phyloP scores from a whole-genome alignment of 495 filamentous ascomycete genomes.

The Penicillium samsonianum region DNA sequence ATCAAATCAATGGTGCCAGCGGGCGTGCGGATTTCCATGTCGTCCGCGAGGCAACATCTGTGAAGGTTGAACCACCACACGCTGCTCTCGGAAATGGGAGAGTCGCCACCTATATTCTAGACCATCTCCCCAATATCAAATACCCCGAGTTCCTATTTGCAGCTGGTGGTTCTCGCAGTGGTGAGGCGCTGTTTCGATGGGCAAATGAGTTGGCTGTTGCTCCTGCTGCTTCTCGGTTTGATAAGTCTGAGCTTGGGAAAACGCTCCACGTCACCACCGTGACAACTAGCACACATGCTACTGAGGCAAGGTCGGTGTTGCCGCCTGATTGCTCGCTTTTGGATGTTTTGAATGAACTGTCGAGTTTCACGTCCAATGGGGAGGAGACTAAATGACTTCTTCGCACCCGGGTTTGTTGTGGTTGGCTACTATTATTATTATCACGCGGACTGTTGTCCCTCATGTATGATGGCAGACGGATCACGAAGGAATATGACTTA shows the following conservation, averaged over 20 bases:
- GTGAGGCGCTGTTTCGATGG: conserved; percentile 85
- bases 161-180: conserved; percentile 75
- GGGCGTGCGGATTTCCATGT: conserved; percentile 75
- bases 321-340: conserved; percentile 20
- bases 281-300: conserved; percentile 59
- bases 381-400: background rate
- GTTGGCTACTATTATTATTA: background rate
- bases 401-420: background rate
- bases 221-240: conserved; percentile 27
- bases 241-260: conserved; percentile 28
- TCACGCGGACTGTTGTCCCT: background rate
- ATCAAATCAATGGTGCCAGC: conserved; percentile 84
- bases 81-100: conserved; percentile 62
- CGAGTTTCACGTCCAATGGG: background rate
- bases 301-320: conserved; percentile 30
- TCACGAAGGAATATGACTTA: background rate
- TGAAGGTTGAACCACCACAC: conserved; percentile 74
- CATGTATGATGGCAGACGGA: background rate
- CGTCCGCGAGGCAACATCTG: conserved; percentile 65
- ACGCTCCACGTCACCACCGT: conserved; percentile 62
- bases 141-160: conserved; percentile 75
- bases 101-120: conserved; percentile 66
- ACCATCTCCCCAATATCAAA: conserved; percentile 28
- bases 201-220: conserved; percentile 60
- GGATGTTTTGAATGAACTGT: conserved; percentile 16